These are phyloP conservation scores for Akanthomyces muscarius DNA, from an alignment of 2,329 filamentous ascomycete species.

Conservation along the genomic window DNA sequence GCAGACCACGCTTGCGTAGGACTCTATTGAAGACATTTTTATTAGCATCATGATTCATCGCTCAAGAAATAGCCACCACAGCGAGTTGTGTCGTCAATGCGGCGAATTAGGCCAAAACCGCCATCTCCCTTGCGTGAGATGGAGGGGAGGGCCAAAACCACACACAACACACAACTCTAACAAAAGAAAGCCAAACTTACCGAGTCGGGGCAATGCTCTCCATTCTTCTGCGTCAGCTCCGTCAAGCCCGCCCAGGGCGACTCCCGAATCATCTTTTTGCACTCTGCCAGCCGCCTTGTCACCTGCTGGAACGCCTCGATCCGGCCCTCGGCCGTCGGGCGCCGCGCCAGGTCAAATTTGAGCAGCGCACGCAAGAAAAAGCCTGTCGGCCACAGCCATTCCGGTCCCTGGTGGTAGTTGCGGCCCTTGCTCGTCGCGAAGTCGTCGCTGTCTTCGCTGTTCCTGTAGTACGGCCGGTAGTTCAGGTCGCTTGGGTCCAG, in stretches of 20 bases:
- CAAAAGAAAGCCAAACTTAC: conserved; percentile 50
- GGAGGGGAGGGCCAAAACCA: background rate
- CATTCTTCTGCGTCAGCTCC: conserved; percentile 88
- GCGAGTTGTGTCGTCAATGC: background rate
- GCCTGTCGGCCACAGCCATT: conserved; percentile 97
- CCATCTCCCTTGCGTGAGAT: background rate
- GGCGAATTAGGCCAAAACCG: background rate
- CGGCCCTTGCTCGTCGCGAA: conserved; percentile 90
- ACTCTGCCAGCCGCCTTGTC: conserved; percentile 73
- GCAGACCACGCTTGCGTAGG: conserved; percentile 97
- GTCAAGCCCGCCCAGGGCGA: conserved; percentile 87
- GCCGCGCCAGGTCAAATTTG: conserved; percentile 78
- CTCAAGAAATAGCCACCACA: background rate
- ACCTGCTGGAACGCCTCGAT: conserved; percentile 94
- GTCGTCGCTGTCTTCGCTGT: conserved; percentile 86
- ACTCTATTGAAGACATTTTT: conserved; percentile 48
- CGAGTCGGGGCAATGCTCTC: conserved; percentile 80
- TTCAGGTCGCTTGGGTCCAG: conserved; percentile 89
- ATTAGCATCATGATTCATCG: background rate
- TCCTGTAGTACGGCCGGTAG: conserved; percentile 92
- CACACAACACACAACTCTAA: background rate
- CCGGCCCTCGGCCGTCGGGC: conserved; percentile 56
- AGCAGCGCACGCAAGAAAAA: conserved; percentile 91
- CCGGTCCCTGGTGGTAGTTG: conserved; percentile 97
- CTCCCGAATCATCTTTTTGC: conserved; percentile 76